Evolutionary conservation across 306 rosid species (phyloP), one percentile per base, ranked within the genome.

Genomic region (Acacia melanoxylon): DNA sequence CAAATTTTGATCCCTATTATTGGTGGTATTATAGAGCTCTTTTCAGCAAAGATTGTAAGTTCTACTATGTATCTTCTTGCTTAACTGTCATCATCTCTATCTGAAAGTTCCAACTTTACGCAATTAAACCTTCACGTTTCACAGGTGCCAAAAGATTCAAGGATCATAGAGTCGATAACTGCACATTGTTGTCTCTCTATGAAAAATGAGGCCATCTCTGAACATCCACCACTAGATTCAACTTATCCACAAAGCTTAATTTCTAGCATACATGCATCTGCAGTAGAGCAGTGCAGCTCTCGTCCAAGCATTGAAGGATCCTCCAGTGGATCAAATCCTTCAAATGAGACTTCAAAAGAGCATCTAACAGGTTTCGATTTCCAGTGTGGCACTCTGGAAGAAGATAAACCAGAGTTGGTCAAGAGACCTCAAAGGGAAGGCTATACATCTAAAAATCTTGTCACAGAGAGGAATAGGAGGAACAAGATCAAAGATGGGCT

Each of bases 381-480:
- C 12, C 59, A 75, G 31, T 33, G 76, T 81, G 81, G 89, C 24
- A 71, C 66, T 48, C 69, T 11, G 40, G 86, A 72, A 73, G 89
- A 87, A 66, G 83, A 78, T 75, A 59, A 75, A 51, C 80, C 65
- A 77, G 84, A 81, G 74, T 27, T 62, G 27, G 61, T 59, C 41
- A 74, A 13, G 72, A 83, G 78, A 81, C 83, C 80, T 82, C 83
- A 44, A 49, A 80, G 80, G 52, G 89, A 86, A 80, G 37, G 74
- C 4, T 91, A 20, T 86, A 76, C 16, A 48, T 90, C 97, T 66
- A 91, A 90, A 84, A 94, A 94, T 88, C 97, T 93, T 62, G 65
- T 71, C 13, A 80, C 94, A 0, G 98, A 94, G 89, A 91, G 98
- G 81, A 93, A 86, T n/a, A 93, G 98, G 89, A 91, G 97, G 84